These are phyloP conservation scores for Kazachstania sp. DNA, from an alignment of 1,139 yeast genomes.

Conservation along the genomic window DNA sequence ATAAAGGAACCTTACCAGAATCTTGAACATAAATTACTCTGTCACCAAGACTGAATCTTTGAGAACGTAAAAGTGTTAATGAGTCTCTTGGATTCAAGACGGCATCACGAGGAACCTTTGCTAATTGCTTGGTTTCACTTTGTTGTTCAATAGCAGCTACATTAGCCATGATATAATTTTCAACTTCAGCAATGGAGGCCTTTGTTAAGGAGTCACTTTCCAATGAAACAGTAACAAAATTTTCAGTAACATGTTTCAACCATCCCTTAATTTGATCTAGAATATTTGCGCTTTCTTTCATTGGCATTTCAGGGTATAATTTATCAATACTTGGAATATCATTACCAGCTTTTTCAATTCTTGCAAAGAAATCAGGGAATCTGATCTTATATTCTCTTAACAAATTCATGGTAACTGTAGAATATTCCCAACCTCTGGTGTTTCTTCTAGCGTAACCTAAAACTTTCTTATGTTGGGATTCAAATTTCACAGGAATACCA, in stretches of 20 bases:
- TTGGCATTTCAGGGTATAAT: conserved; percentile 33
- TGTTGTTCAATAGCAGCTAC: conserved; percentile 34
- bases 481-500: conserved; percentile 82
- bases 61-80: conserved; percentile 62
- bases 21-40: conserved; percentile 79
- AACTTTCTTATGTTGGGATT: conserved; percentile 70
- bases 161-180: conserved; percentile 48
- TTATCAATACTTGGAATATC: conserved; percentile 37
- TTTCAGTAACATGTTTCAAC: conserved; percentile 48
- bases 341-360: conserved; percentile 21
- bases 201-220: conserved; percentile 75
- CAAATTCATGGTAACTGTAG: conserved; percentile 63
- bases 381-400: conserved; percentile 50
- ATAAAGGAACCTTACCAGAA: conserved; percentile 83
- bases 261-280: conserved; percentile 45
- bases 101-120: conserved; percentile 81
- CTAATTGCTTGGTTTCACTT: conserved; percentile 49
- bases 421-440: conserved; percentile 74
- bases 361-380: conserved; percentile 54
- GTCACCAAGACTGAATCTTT: conserved; percentile 78
- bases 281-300: conserved; percentile 38
- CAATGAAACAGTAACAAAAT: conserved; percentile 57
- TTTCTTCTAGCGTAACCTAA: conserved; percentile 73
- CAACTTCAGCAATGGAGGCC: conserved; percentile 60
- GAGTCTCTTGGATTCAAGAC: conserved; percentile 71